A percentile compares a stretch with the other conserved stretches of the same genome.
Evolutionary conservation across 2,329 filamentous ascomycete genomes (phyloP).

Genomic region (Botrytis medusae): DNA sequence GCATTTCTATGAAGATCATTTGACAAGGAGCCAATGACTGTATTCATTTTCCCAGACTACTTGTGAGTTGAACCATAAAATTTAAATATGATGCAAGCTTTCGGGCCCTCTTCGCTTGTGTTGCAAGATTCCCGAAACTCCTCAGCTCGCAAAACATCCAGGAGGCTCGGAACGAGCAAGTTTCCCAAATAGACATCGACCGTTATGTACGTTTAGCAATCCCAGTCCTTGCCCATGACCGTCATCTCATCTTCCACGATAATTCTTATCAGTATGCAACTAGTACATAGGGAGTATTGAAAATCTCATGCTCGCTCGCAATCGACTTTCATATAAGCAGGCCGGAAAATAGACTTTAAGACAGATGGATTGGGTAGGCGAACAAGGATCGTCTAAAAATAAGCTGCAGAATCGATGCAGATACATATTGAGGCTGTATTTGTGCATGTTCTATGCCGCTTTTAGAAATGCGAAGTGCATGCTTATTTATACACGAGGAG

Average conservation of each 20-base stretch:
- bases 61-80: not conserved
- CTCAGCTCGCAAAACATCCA: not conserved
- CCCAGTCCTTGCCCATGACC: not conserved
- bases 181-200: not conserved
- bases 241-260: not conserved
- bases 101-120: not conserved
- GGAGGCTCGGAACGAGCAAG: not conserved
- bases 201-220: not conserved
- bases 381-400: not conserved
- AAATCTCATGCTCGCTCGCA: not conserved
- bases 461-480: constrained; percentile 14
- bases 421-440: not conserved
- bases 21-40: not conserved
- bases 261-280: not conserved
- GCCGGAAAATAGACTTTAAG: not conserved
- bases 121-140: too few relatives aligned
- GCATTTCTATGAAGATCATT: not conserved
- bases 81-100: not conserved
- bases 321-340: not conserved
- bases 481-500: not conserved
- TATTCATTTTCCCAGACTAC: not conserved
- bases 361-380: not conserved
- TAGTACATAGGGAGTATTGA: not conserved
- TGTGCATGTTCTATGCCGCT: not conserved
- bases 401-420: constrained; percentile 6